Evolutionary conservation across 352 stramenopile species (phyloP), one percentile per base, ranked within the genome.

Genomic region (Phytopythium ostracodes): DNA sequence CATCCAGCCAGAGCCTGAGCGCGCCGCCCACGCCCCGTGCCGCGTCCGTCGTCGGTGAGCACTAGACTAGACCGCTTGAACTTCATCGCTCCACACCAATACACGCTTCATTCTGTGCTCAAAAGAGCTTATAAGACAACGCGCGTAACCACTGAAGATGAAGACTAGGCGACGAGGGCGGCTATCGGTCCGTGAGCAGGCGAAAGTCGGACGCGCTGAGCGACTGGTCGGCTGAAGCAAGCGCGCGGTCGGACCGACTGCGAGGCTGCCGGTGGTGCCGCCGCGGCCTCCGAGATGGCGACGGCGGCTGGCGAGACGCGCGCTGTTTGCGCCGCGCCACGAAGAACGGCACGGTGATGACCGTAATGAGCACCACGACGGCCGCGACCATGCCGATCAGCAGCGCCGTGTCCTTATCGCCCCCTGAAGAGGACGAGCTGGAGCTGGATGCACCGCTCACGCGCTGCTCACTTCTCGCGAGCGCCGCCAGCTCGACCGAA

Each of bases 281-380:
- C 1, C 33, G 52, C 20, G 20, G 35, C 4, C 12, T 35, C 5
- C n/a, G 10, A 17, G 53, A 20, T 6, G 53, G 6, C 31, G 38
- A 4, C 38, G 36, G 24, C 33, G 24, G 53, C 10, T 59, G 36
- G 6, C 53, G 24, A 5, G 50, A 56, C 35, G n/a, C 9, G 20
- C 18, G 29, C 50, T 56, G 50, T 6, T 56, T 56, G 50, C 50
- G 50, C 8, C 35, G 50, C 25, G 53, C 53, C 35, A 59, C 20
- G 9, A 9, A 46, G 53, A 59, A 59, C 12, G 53, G 53, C 17
- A 43, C 36, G 8, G 33, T 25, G 33, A 59, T 59, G 53, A 59
- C 46, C 11, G 22, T 20, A 22, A 59, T 63, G 2, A 77, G 53
- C 38, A 75, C 22, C 29, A 76, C 57, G 12, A 55, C 60, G 18